A percentile compares a stretch with the other conserved stretches of the same genome.
phyloP scores from a whole-genome alignment of 352 stramenopile genomes.

The Globisporangium middletonii region DNA sequence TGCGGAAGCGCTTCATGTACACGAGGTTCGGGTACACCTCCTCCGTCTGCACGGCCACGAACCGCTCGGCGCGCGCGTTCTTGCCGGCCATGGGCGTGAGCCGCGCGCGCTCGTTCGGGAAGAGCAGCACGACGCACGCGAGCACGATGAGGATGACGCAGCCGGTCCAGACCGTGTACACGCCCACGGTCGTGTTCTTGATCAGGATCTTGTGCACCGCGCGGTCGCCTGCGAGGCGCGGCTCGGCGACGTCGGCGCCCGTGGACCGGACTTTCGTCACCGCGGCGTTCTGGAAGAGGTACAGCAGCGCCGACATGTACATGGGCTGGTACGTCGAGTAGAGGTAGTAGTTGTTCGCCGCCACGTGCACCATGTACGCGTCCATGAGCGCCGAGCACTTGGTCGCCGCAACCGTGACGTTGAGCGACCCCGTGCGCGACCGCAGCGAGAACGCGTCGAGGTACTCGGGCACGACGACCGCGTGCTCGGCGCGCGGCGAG shows the following conservation, averaged over 20 bases:
- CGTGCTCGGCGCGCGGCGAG: constrained; percentile 7
- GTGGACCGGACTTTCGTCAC: constrained; percentile 18
- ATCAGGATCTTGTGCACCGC: constrained; percentile 37
- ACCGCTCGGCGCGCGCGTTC: constrained; percentile 55
- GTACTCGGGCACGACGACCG: constrained; percentile 9
- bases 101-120: constrained; percentile 50
- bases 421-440: not conserved
- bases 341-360: constrained; percentile 20
- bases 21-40: constrained; percentile 70
- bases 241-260: not conserved
- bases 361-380: constrained; percentile 26
- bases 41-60: constrained; percentile 62
- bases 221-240: constrained; percentile 10
- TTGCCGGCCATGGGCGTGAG: constrained; percentile 37
- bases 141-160: constrained; percentile 23
- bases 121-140: constrained; percentile 36
- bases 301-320: constrained; percentile 36
- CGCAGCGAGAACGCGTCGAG: not conserved
- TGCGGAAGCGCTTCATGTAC: constrained; percentile 74
- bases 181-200: constrained; percentile 54
- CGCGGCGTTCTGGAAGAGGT: constrained; percentile 46
- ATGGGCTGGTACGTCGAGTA: constrained; percentile 27
- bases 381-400: constrained; percentile 21
- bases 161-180: constrained; percentile 27
- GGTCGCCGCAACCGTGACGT: not conserved